Conservation (phyloP, 805 yeast species). For the Kurtzmaniella fragi region DNA sequence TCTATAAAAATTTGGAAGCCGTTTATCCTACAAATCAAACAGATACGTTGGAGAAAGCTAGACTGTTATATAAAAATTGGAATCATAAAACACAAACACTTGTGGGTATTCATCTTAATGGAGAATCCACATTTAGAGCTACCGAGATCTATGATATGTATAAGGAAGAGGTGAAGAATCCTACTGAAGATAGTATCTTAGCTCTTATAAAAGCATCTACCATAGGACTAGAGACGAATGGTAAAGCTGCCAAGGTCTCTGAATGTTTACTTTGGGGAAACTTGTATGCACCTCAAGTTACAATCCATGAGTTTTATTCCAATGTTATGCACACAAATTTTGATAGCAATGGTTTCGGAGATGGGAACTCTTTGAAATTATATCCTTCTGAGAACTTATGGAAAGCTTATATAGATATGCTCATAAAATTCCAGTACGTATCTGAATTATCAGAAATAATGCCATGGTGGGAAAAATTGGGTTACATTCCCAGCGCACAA, state of each 20-base stretch:
- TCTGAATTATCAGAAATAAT: slow-evolving; percentile 47
- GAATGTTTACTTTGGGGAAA: slow-evolving; percentile 42
- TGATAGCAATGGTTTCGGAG: slow-evolving; percentile 7
- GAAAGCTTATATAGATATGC: slow-evolving; percentile 46
- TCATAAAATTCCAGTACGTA: slow-evolving; percentile 42
- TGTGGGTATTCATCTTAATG: slow-evolving; percentile 32
- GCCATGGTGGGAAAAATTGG: slow-evolving; percentile 49
- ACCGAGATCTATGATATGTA: slow-evolving; percentile 23
- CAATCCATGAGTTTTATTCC: slow-evolving; percentile 52
- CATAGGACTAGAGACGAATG: slow-evolving; percentile 7
- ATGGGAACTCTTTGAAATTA: slow-evolving; percentile 18
- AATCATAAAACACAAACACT: slow-evolving; percentile 19
- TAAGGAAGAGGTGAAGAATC: slow-evolving; percentile 18
- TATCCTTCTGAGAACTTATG: slow-evolving; percentile 47
- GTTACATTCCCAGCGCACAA: slow-evolving; percentile 35
- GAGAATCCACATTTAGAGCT: slow-evolving; percentile 29
- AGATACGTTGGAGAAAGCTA: slow-evolving; percentile 16
- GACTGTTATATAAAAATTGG: slow-evolving; percentile 18
- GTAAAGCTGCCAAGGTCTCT: slow-evolving; percentile 7
- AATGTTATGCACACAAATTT: slow-evolving; percentile 17
- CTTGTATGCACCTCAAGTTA: slow-evolving; percentile 53
- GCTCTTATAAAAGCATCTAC: slow-evolving; percentile 49
- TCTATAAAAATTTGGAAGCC: neutral
- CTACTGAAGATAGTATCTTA: slow-evolving; percentile 27
- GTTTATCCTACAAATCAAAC: neutral